Evolutionary conservation across 768 basidiomycete genomes (phyloP), one percentile per base, ranked within the genome.

Genomic region (Harrya chromipes): DNA sequence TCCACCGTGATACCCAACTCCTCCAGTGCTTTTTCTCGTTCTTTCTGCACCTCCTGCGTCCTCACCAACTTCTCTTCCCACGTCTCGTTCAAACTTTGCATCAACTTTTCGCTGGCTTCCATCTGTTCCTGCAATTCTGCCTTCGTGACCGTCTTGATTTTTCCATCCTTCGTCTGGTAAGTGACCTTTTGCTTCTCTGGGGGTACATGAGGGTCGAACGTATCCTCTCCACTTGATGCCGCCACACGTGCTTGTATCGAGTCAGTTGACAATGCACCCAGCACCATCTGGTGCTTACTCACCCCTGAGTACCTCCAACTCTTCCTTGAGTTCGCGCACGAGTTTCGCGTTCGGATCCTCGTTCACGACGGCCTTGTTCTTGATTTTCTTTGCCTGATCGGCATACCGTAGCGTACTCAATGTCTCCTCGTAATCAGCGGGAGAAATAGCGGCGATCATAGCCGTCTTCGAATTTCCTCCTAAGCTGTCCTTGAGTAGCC

Each of bases 331-430:
- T 71, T 98, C 95, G 41, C 94, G 86, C 49, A 99, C 94, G 49
- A 99, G 87, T 75, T 93, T 97, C 64, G 95, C 95, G 62, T 97
- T 99, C 27, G 97, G 97, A 79, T 99, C 97, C 74, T 99, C 97
- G 72, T 99, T 99, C 57, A 99, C 90, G 50, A 98, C 84, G 14
- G 97, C 95, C 75, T 97, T 95, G 72, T 97, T 99, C 84, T 94
- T 97, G 73, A 99, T 99, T 85, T 95, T 95, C 86, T 99, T 99
- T 29, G 95, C 94, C 67, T 92, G 92, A 77, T 97, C 94, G 59
- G 97, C 97, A 70, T 99, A 98, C 6, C 97, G 88, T 50, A 99
- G 75, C 2, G 95, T 98, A 70, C 92, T 92, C 53, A 98, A 74
- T 14, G 95, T 97, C 70, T 98, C 95, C 57, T 98, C 95, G 63